Conservation (phyloP, 108 stramenopile genomes). For the Conticribra guillardii region DNA sequence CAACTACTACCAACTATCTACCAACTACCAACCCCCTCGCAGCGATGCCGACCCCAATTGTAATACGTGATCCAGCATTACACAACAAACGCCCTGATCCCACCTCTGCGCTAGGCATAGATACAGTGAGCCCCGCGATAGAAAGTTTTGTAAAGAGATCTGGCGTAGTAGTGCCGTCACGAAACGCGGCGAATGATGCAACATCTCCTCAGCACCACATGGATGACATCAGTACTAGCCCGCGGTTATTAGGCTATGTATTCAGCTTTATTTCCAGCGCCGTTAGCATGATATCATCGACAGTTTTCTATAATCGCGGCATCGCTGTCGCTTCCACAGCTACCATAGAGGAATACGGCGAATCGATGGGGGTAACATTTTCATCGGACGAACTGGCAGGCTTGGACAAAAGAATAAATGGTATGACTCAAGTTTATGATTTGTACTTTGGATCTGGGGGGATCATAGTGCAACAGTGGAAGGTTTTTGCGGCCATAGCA, state of each 20-base stretch:
- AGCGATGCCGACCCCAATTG: slow-evolving; percentile 30
- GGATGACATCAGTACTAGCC: slow-evolving; percentile 31
- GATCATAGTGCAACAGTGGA: slow-evolving; percentile 15
- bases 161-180: background rate
- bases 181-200: background rate
- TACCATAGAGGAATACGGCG: background rate
- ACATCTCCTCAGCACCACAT: background rate
- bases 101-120: background rate
- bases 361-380: background rate
- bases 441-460: slow-evolving; percentile 22
- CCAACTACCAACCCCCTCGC: too few relatives aligned
- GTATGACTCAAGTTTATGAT: background rate
- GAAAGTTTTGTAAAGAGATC: background rate
- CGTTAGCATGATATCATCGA: slow-evolving; percentile 21
- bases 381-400: slow-evolving; percentile 1
- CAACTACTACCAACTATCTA: too few relatives aligned
- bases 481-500: slow-evolving; percentile 23
- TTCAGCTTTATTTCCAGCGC: slow-evolving; percentile 24
- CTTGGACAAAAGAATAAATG: background rate
- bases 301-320: slow-evolving; percentile 27
- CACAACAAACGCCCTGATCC: background rate
- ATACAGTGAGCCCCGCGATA: background rate
- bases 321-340: background rate
- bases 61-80: slow-evolving; percentile 18
- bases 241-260: slow-evolving; percentile 27